Percentiles rank a stretch among this genome's conserved stretches.
Evolutionary conservation across 1,284 basidiomycete genomes (phyloP).

Genomic region (Ustilago xerochloae): DNA sequence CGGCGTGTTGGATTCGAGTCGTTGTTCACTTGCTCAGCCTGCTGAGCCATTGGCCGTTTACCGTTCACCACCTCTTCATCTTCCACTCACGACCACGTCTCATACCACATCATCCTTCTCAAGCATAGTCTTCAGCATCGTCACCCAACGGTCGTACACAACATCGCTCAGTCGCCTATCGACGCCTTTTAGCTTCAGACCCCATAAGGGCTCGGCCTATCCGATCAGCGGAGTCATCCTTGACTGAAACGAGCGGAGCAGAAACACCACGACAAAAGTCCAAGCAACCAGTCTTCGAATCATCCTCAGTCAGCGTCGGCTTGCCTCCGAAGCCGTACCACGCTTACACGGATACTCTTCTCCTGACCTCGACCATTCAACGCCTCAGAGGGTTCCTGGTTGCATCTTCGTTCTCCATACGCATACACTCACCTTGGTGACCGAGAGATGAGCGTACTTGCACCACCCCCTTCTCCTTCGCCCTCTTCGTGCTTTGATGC

Average conservation of each 20-base stretch:
- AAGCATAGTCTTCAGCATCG: no score
- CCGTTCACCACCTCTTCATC: neutral
- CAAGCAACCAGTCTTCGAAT: no score
- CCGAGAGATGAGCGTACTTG: constrained; percentile 53
- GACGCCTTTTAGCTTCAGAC: no score
- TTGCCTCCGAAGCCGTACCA: neutral
- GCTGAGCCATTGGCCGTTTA: neutral
- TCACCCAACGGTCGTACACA: no score
- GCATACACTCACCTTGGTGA: neutral
- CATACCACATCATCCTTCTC: neutral
- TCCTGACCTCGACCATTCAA: no score
- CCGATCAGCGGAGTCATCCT: neutral
- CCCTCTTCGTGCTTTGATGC: constrained; percentile 50
- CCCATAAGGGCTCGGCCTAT: neutral
- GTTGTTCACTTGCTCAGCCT: no score
- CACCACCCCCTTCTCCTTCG: constrained; percentile 45
- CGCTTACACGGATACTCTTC: neutral
- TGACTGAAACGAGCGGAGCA: neutral
- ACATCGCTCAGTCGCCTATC: no score
- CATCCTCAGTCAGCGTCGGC: neutral
- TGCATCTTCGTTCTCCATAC: neutral
- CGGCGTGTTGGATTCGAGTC: neutral
- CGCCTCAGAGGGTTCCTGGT: no score
- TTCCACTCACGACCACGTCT: neutral
- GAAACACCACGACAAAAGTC: no score